Conservation (phyloP, 1,139 yeast genomes). For the Diutina siamensis region DNA sequence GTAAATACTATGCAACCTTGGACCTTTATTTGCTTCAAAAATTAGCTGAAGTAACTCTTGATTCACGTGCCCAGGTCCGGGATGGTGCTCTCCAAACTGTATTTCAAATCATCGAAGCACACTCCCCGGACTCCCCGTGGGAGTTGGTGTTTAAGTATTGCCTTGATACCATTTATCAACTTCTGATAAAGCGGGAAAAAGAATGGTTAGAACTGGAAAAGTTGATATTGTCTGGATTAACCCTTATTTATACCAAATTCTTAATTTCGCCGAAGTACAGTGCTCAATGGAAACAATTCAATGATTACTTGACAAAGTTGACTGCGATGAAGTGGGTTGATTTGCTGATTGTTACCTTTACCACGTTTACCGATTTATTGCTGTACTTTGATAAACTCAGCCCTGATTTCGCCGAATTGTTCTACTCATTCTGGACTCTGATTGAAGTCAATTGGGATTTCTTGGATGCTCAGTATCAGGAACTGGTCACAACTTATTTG, state of each 20-base stretch:
- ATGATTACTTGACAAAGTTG: conserved; percentile 34
- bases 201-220: conserved; percentile 37
- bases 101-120: conserved; percentile 73
- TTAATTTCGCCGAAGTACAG: conserved; percentile 19
- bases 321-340: conserved; percentile 31
- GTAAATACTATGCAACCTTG: conserved; percentile 14
- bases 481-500: conserved; percentile 40
- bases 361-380: conserved; percentile 38
- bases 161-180: conserved; percentile 17
- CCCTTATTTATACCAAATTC: conserved; percentile 37
- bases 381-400: conserved; percentile 14
- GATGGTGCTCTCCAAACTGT: conserved; percentile 86
- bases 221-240: conserved; percentile 48
- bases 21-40: conserved; percentile 58
- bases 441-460: conserved; percentile 52
- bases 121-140: conserved; percentile 50
- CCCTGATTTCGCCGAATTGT: conserved; percentile 11
- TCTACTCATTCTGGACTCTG: conserved; percentile 55
- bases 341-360: conserved; percentile 40
- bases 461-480: conserved; percentile 41
- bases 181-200: conserved; percentile 17
- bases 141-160: conserved; percentile 37
- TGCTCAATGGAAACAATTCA: conserved; percentile 40
- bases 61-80: conserved; percentile 66
- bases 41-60: conserved; percentile 51